Conservation (phyloP, 2,329 filamentous ascomycete species). For the Lachnellula suecica region DNA sequence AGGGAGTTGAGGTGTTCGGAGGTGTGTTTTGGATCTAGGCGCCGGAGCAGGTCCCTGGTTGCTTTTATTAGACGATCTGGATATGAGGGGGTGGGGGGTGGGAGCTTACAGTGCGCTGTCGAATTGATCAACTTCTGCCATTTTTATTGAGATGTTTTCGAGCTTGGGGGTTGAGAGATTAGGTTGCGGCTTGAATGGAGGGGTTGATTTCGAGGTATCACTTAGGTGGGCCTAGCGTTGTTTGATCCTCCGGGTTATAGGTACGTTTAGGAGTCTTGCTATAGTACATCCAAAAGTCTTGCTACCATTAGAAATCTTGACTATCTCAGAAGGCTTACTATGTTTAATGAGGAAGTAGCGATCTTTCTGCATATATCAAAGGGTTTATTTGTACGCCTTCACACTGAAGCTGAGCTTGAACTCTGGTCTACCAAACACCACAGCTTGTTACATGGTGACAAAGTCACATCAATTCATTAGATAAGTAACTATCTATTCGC, state of each 20-base stretch:
- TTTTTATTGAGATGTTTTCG: slow-evolving; percentile 20
- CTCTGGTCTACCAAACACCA: no score
- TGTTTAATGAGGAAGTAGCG: no score
- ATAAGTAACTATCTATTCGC: neutral
- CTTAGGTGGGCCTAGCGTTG: neutral
- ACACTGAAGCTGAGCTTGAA: no score
- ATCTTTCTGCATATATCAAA: no score
- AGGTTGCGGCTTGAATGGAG: slow-evolving; percentile 3
- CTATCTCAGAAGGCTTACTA: no score
- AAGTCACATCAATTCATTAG: neutral
- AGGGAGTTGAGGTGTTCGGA: slow-evolving; percentile 84
- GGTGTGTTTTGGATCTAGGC: slow-evolving; percentile 92
- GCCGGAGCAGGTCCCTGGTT: slow-evolving; percentile 90
- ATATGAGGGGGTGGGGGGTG: neutral
- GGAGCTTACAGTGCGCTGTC: slow-evolving; percentile 36
- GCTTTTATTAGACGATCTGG: neutral
- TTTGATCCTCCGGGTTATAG: no score
- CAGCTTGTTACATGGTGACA: neutral
- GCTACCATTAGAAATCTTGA: no score
- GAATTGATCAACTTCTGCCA: slow-evolving; percentile 35
- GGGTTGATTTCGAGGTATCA: slow-evolving; percentile 15
- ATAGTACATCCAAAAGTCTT: no score
- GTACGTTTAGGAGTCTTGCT: no score
- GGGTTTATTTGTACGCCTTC: no score
- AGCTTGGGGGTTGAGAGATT: slow-evolving; percentile 2